Evolutionary conservation across 2,329 filamentous ascomycete genomes (phyloP).

Genomic region (Diaporthe sp.): DNA sequence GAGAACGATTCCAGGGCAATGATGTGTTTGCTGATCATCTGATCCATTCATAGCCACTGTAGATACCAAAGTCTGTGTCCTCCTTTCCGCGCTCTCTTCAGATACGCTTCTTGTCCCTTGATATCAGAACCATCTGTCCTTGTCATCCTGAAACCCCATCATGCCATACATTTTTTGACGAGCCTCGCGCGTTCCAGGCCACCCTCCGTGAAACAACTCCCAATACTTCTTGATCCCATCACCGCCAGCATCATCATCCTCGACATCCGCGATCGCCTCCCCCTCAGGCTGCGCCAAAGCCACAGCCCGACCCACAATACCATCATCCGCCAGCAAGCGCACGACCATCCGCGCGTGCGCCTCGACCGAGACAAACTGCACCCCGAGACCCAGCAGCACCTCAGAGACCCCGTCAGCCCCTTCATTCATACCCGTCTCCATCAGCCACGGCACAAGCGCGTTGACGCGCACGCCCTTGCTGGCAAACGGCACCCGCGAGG

Average conservation of each 20-base stretch:
- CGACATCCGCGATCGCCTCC: neutral
- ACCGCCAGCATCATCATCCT: neutral
- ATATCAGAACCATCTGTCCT: neutral
- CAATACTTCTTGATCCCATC: constrained; percentile 7
- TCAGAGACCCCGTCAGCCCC: neutral
- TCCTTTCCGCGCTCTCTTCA: neutral
- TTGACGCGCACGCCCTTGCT: constrained; percentile 20
- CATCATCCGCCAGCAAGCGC: neutral
- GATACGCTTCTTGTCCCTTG: neutral
- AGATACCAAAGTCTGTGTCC: no score
- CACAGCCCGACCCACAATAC: constrained; percentile 6
- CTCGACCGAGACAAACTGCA: neutral
- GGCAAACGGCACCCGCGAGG: constrained; percentile 6
- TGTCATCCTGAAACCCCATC: neutral
- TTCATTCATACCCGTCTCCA: constrained; percentile 17
- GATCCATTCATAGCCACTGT: no score
- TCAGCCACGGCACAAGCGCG: constrained; percentile 22
- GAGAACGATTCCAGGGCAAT: no score
- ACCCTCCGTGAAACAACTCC: neutral
- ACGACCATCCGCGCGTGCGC: neutral
- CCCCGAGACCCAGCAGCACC: neutral
- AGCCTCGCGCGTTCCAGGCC: neutral
- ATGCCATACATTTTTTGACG: neutral
- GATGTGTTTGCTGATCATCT: no score
- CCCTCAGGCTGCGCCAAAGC: neutral